Evolutionary conservation across 1,284 basidiomycete species (phyloP).

Genomic region (Cystobasidium pallidum): DNA sequence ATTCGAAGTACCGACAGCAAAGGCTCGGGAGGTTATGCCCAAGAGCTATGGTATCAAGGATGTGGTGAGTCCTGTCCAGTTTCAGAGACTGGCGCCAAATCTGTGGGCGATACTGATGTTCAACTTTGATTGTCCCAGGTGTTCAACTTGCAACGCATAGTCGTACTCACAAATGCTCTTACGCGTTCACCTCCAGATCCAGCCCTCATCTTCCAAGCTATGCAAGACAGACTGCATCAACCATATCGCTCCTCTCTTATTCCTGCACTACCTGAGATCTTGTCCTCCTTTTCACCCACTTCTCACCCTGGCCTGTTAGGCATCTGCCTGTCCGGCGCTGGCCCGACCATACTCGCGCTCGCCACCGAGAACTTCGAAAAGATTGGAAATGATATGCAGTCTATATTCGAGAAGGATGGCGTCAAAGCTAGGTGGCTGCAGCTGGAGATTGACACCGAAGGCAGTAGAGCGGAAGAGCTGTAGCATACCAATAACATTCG

Average conservation of each 20-base stretch:
- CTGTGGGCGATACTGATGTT: constrained; percentile 16
- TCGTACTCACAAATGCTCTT: constrained; percentile 95
- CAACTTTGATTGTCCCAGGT: constrained; percentile 64
- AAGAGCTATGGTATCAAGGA: constrained; percentile 83
- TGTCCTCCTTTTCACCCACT: constrained; percentile 80
- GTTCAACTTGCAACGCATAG: constrained; percentile 95
- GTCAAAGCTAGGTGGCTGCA: constrained; percentile 48
- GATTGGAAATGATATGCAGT: constrained; percentile 48
- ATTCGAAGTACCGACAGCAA: constrained; percentile 96
- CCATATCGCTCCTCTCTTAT: constrained; percentile 85
- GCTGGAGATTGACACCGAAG: constrained; percentile 46
- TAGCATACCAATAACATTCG: background rate
- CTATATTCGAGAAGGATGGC: constrained; percentile 47
- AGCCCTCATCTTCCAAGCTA: constrained; percentile 95
- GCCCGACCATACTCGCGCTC: constrained; percentile 96
- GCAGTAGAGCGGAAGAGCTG: constrained; percentile 31
- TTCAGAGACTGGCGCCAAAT: background rate
- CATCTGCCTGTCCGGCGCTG: constrained; percentile 96
- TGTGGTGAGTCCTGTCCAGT: constrained; percentile 66
- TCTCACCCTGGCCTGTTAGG: constrained; percentile 92
- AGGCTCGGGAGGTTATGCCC: constrained; percentile 86
- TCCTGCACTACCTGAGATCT: constrained; percentile 88
- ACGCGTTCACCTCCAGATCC: constrained; percentile 87
- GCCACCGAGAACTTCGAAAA: constrained; percentile 80
- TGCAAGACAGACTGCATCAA: constrained; percentile 98